Conservation (phyloP, 345 rosid genomes). For the Eutrema heterophyllum region DNA sequence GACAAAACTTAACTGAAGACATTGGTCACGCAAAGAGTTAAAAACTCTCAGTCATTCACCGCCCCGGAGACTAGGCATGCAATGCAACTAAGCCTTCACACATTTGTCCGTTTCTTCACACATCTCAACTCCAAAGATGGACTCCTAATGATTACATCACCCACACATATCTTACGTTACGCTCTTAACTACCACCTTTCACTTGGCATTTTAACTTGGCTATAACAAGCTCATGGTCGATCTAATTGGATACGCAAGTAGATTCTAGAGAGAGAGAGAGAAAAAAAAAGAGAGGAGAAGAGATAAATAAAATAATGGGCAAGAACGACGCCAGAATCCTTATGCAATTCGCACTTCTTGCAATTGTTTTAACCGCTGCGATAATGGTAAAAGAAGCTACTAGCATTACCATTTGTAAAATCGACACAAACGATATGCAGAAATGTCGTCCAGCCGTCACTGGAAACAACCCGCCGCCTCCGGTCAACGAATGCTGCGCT, state of each 20-base stretch:
- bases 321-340: slow-evolving; percentile 4
- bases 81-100: not conserved
- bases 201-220: not conserved
- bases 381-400: slow-evolving; percentile 20
- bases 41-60: not conserved
- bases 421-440: slow-evolving; percentile 32
- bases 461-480: slow-evolving; percentile 42
- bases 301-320: not conserved
- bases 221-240: slow-evolving; percentile 5
- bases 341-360: slow-evolving; percentile 13
- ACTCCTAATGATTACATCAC: slow-evolving; percentile 10
- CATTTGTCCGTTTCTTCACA: slow-evolving; percentile 23
- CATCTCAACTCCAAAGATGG: slow-evolving; percentile 14
- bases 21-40: not conserved
- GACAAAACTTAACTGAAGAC: not conserved
- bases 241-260: not conserved
- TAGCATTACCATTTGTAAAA: slow-evolving; percentile 32
- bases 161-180: slow-evolving; percentile 9
- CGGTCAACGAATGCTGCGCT: slow-evolving; percentile 41
- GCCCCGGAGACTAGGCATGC: slow-evolving; percentile 22
- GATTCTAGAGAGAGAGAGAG: not conserved
- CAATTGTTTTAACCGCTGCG: slow-evolving; percentile 15
- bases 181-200: not conserved
- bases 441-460: slow-evolving; percentile 47
- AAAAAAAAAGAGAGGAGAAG: not conserved